A percentile compares a stretch with the other conserved stretches of the same genome.
phyloP scores from a whole-genome alignment of 2,329 filamentous ascomycete genomes.

The Monosporascus sp. region DNA sequence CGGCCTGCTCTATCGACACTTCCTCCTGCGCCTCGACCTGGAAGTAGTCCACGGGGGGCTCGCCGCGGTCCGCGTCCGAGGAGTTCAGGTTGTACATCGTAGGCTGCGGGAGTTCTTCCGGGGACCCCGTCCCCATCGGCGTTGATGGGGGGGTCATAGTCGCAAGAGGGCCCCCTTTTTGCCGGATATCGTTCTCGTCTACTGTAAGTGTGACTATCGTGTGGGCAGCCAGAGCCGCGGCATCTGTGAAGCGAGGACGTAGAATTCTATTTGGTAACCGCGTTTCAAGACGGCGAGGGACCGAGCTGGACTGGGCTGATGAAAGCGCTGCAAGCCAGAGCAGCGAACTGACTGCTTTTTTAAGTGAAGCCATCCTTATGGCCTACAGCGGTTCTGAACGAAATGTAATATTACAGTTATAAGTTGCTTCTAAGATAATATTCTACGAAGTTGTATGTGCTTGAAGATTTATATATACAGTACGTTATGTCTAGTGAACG shows the following conservation, averaged over 20 bases:
- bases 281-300: neutral
- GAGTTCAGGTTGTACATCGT: constrained; percentile 20
- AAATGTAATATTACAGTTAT: no score
- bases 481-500: no score
- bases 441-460: no score
- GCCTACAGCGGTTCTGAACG: no score
- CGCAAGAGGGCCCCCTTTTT: no score
- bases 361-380: neutral
- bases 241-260: no score
- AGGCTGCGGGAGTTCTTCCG: constrained; percentile 8
- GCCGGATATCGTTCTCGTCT: no score
- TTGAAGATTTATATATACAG: no score
- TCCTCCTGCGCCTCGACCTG: constrained; percentile 6
- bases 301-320: neutral
- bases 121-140: neutral
- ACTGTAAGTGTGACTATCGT: no score
- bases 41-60: constrained; percentile 7
- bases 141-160: neutral
- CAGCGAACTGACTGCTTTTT: neutral
- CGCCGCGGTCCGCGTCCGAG: constrained; percentile 4
- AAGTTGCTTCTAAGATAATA: no score
- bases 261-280: no score
- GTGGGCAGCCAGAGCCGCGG: no score
- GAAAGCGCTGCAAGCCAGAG: neutral
- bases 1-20: constrained; percentile 24